Evolutionary conservation across 331 rosid genomes (phyloP).

Genomic region (Malus hybrid): DNA sequence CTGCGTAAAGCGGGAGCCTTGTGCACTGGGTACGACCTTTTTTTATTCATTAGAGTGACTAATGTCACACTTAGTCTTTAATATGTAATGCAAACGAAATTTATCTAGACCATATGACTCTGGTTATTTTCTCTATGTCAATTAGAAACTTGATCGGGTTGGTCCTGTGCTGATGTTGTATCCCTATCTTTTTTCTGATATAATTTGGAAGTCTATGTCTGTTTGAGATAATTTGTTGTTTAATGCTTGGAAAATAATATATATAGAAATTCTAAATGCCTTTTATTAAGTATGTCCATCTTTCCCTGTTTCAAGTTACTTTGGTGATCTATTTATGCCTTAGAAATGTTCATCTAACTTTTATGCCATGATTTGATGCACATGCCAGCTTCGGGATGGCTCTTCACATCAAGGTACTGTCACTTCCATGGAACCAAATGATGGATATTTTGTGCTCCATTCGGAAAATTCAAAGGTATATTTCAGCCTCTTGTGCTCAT

Average conservation of each 20-base stretch:
- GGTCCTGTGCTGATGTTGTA: not conserved
- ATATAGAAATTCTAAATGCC: not conserved
- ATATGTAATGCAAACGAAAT: no score
- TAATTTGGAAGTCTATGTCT: not conserved
- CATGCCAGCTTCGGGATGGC: conserved; percentile 76
- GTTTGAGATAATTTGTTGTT: not conserved
- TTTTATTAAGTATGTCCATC: no score
- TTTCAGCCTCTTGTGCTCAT: not conserved
- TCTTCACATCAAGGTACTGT: conserved; percentile 91
- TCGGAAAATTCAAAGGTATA: conserved; percentile 62
- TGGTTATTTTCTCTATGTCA: no score
- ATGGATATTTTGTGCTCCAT: conserved; percentile 73
- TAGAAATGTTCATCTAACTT: conserved; percentile 1
- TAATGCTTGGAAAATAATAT: not conserved
- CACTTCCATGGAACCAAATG: conserved; percentile 97
- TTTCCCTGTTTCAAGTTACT: not conserved
- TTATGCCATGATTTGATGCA: conserved; percentile 9
- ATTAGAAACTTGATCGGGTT: not conserved
- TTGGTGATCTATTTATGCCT: not conserved
- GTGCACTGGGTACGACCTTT: no score
- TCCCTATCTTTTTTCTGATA: not conserved
- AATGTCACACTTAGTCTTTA: no score
- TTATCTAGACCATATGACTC: no score
- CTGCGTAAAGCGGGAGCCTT: no score
- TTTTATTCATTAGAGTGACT: no score